Percentiles rank a stretch among this genome's conserved stretches.
phyloP scores from a whole-genome alignment of 257 asterid genomes.

The Fraxinus americana region DNA sequence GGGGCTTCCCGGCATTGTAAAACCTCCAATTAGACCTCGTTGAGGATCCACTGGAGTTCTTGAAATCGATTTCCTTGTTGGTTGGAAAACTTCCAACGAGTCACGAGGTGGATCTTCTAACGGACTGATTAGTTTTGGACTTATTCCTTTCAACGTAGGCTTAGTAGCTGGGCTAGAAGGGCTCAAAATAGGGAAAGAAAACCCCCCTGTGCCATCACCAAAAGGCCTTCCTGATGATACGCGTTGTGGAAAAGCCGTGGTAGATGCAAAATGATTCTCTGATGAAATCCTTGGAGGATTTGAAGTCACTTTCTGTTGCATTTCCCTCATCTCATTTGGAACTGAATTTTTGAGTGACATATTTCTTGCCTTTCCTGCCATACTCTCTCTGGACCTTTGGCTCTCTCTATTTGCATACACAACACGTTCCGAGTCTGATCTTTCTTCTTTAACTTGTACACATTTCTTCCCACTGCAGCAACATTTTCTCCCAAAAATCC shows the following conservation, averaged over 20 bases:
- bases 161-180: constrained; percentile 25
- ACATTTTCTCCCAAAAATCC: constrained; percentile 66
- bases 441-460: constrained; percentile 57
- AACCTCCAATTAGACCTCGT: neutral
- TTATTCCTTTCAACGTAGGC: constrained; percentile 19
- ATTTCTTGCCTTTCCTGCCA: constrained; percentile 14
- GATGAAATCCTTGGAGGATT: constrained; percentile 26
- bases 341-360: constrained; percentile 26
- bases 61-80: constrained; percentile 26
- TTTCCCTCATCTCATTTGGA: constrained; percentile 12
- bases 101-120: constrained; percentile 62
- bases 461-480: constrained; percentile 75
- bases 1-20: constrained; percentile 49
- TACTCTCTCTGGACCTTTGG: constrained; percentile 19
- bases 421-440: constrained; percentile 32
- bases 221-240: constrained; percentile 48
- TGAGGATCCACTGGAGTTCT: constrained; percentile 18
- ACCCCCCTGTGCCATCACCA: constrained; percentile 34
- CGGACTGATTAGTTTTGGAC: constrained; percentile 21
- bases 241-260: constrained; percentile 46
- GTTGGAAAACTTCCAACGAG: constrained; percentile 76
- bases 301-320: constrained; percentile 20
- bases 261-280: constrained; percentile 22
- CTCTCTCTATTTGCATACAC: constrained; percentile 17
- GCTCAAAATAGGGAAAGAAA: constrained; percentile 70